These are phyloP conservation scores for Heterobasidion irregulare DNA, from an alignment of 1,284 basidiomycete genomes.

Conservation along the genomic window DNA sequence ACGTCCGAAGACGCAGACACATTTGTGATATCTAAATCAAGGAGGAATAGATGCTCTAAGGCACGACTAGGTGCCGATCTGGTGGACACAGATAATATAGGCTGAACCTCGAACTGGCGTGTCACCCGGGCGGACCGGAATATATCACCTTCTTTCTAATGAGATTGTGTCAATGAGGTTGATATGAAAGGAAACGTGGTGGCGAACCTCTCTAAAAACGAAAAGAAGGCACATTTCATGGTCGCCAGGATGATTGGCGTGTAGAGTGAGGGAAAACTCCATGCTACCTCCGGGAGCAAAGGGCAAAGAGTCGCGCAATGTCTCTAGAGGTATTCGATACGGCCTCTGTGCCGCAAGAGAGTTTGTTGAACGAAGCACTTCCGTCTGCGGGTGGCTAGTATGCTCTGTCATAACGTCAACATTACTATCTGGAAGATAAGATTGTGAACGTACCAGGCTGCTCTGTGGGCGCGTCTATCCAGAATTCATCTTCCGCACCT, in stretches of 20 bases:
- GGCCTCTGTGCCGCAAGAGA: slow-evolving; percentile 43
- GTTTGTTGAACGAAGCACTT: slow-evolving; percentile 44
- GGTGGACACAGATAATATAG: slow-evolving; percentile 43
- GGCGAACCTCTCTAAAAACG: slow-evolving; percentile 60
- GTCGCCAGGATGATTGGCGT: slow-evolving; percentile 37
- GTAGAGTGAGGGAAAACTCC: slow-evolving; percentile 42
- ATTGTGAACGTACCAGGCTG: slow-evolving; percentile 8
- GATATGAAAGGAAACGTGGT: background rate
- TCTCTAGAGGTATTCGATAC: slow-evolving; percentile 31
- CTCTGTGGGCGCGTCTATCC: slow-evolving; percentile 26
- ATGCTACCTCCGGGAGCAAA: slow-evolving; percentile 40
- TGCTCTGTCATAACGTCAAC: background rate
- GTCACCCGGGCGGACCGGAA: slow-evolving; percentile 51
- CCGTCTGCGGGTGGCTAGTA: slow-evolving; percentile 15
- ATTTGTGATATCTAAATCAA: slow-evolving; percentile 57
- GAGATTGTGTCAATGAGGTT: slow-evolving; percentile 1
- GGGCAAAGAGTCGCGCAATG: slow-evolving; percentile 21
- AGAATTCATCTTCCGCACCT: slow-evolving; percentile 53
- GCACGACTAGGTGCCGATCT: slow-evolving; percentile 40
- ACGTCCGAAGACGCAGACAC: slow-evolving; percentile 31
- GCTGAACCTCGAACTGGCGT: slow-evolving; percentile 49
- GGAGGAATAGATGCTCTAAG: slow-evolving; percentile 38
- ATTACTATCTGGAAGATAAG: background rate
- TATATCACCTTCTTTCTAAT: slow-evolving; percentile 33
- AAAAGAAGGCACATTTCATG: slow-evolving; percentile 54